Evolutionary conservation across 1,284 basidiomycete genomes (phyloP).

Genomic region (Entoloma clypeatum): DNA sequence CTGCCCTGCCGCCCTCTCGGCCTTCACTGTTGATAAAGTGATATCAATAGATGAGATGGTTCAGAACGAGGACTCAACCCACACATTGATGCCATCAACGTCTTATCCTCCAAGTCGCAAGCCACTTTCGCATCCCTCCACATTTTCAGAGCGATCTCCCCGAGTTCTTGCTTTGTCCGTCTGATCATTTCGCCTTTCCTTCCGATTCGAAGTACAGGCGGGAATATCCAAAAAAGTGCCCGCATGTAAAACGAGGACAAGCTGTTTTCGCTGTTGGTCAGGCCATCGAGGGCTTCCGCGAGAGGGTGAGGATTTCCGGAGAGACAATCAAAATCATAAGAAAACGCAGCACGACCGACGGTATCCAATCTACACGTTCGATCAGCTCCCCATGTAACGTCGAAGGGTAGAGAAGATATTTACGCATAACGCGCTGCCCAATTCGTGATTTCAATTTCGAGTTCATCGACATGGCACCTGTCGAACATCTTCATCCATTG

Average conservation of each 20-base stretch:
- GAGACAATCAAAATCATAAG: conserved; percentile 51
- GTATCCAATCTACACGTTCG: conserved; percentile 44
- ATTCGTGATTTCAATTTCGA: conserved; percentile 49
- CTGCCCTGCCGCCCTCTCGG: conserved; percentile 32
- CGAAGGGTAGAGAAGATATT: conserved; percentile 4
- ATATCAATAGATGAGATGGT: conserved; percentile 1
- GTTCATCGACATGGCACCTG: conserved; percentile 29
- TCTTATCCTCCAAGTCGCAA: conserved; percentile 39
- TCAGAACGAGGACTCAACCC: conserved; percentile 19
- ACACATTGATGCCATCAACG: conserved; percentile 51
- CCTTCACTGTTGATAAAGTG: conserved; percentile 34
- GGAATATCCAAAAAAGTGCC: conserved; percentile 56
- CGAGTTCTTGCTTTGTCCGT: conserved; percentile 46
- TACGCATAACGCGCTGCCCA: conserved; percentile 61
- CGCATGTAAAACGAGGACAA: conserved; percentile 59
- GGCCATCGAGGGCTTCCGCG: conserved; percentile 46
- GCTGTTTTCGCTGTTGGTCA: conserved; percentile 56
- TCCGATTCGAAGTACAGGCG: conserved; percentile 49
- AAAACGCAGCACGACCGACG: conserved; percentile 52
- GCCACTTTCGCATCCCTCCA: conserved; percentile 47
- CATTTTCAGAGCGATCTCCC: conserved; percentile 45
- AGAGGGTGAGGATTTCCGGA: conserved; percentile 43
- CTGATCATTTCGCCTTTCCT: conserved; percentile 56
- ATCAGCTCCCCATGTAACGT: conserved; percentile 2
- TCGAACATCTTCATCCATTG: conserved; percentile 48